phyloP scores from a whole-genome alignment of 768 basidiomycete genomes.

The Chiua virens region DNA sequence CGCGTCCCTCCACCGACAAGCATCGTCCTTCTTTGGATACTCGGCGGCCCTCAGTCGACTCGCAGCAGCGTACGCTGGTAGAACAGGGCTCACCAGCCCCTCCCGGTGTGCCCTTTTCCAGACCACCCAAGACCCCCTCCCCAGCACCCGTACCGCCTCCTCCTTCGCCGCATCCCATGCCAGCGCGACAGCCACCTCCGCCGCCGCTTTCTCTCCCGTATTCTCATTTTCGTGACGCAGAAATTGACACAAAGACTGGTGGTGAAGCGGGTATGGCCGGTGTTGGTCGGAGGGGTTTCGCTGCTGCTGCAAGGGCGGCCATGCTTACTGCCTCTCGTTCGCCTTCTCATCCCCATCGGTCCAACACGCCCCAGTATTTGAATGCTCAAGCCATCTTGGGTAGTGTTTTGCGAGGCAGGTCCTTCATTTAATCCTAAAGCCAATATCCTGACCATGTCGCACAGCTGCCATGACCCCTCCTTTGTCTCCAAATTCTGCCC shows the following conservation, averaged over 20 bases:
- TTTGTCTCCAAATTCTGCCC: conserved; percentile 33
- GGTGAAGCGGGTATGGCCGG: conserved; percentile 89
- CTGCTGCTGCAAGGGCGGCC: conserved; percentile 68
- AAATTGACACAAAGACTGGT: conserved; percentile 69
- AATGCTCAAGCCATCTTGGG: conserved; percentile 42
- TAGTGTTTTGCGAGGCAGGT: conserved; percentile 32
- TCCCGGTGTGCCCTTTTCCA: conserved; percentile 1
- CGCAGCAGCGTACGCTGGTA: conserved; percentile 2
- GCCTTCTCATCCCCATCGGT: conserved; percentile 24
- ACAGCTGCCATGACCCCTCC: conserved; percentile 33
- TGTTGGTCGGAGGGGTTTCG: conserved; percentile 82
- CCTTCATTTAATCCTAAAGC: neutral
- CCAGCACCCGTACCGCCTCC: conserved; percentile 13
- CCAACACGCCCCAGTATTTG: conserved; percentile 44
- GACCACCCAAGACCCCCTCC: conserved; percentile 6
- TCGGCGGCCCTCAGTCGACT: conserved; percentile 15
- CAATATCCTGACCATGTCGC: conserved; percentile 10
- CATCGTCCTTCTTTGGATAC: conserved; percentile 10
- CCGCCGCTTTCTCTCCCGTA: conserved; percentile 13
- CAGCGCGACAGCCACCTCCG: conserved; percentile 19
- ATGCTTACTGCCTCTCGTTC: conserved; percentile 37
- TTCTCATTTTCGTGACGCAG: conserved; percentile 18
- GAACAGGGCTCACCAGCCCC: neutral
- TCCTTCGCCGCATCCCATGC: conserved; percentile 1
- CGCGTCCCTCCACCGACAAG: conserved; percentile 18